Base-by-base conservation (phyloP, 208 protist species). In the Leishmania aethiopica region DNA sequence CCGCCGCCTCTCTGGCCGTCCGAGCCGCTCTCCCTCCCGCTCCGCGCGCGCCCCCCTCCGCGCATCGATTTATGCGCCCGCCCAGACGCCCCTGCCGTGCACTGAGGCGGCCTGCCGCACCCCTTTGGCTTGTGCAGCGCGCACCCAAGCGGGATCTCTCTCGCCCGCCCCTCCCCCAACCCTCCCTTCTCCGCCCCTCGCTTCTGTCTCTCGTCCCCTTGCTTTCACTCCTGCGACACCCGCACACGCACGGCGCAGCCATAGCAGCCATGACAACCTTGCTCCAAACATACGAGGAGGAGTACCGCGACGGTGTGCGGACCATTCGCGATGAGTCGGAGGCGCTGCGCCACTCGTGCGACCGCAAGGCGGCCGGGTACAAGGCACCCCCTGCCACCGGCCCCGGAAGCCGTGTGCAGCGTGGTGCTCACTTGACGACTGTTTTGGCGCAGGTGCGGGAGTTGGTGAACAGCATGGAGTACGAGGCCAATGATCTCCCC, bases 251-350 rank as follows among this genome's bases (percentile, higher is more conserved):
- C 42, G 25, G 32, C 69, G 13, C 69, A 74, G 1, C 37, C 69
- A 3, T 15, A 17, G 69, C 42, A 45, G 40, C 76, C 45, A 96
- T 94, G 91, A 91, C 91, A 25, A 88, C 86, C 0, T 77, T 94
- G 40, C 85, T 93, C 6, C 89, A 96, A 62, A 88, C 86, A 37
- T 94, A 96, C 78, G 91, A 94, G 82, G 91, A 96, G 84, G 91
- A 96, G 73, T 94, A 90, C 82, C 85, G 87, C n/a, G 90, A 96
- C 28, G 80, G 80, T 17, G 77, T 90, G n/a, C 75, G 84, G 47
- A 85, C 59, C 35, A 84, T 91, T 57, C 85, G 82, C 53, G 91
- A 93, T 35, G 89, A 89, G 69, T 74, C 93, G 1, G 67, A 83
- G 1, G 77, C 77, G 7, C 88, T 96, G 13, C 90, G 87, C 5